Conservation (phyloP, 2,329 filamentous ascomycete species). For the Aspergillus sp. region DNA sequence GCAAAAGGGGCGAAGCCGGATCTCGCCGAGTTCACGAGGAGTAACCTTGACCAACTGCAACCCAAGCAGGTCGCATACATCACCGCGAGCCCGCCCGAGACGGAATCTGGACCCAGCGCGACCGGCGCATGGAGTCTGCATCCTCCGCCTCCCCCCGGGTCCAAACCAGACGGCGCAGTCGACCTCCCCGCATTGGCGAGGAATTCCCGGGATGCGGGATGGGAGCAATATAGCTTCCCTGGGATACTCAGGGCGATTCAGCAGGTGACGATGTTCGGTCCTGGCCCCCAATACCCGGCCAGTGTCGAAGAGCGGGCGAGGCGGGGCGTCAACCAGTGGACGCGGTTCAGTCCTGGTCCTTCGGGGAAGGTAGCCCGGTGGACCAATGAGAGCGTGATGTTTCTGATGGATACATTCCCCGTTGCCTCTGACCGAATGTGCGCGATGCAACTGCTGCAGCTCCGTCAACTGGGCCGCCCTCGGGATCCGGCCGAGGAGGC, state of each 20-base stretch:
- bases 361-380: not conserved
- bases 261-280: not conserved
- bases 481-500: not conserved
- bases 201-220: not conserved
- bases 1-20: not conserved
- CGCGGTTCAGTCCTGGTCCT: not conserved
- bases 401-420: not conserved
- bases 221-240: not conserved
- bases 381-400: not conserved
- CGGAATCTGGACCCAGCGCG: not conserved
- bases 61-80: not conserved
- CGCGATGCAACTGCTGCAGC: not conserved
- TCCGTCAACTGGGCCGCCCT: not conserved
- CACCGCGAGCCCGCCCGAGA: not conserved
- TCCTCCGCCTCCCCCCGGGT: not conserved
- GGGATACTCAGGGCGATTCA: not conserved
- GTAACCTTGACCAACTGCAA: not conserved
- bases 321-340: not conserved
- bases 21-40: not conserved
- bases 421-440: slow-evolving; percentile 1
- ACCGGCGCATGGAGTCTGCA: not conserved
- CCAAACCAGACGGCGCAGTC: not conserved
- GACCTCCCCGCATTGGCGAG: slow-evolving; percentile 4
- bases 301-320: not conserved
- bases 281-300: not conserved